Evolutionary conservation across 2,329 filamentous ascomycete genomes (phyloP), one percentile per base, ranked within the genome.

Genomic region (Colletotrichum paranaense): DNA sequence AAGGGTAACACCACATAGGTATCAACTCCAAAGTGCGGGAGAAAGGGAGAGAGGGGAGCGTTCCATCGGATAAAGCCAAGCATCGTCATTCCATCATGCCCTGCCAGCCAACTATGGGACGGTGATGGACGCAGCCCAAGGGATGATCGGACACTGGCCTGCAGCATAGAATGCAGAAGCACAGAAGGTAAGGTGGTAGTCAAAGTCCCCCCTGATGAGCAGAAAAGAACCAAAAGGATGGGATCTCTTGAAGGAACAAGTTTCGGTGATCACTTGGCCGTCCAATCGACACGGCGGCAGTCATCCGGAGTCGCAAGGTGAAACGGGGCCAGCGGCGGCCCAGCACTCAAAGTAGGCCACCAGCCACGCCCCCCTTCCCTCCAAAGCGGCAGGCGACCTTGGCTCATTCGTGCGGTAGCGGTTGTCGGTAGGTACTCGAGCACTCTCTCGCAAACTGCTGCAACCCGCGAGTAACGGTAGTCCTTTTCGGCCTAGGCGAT

Each of bases 291-390:
- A 65, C 56, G 28, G 60, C 42, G 53, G 59, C 59, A 53, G 59
- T 63, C 59, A 60, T 64, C 70, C 66, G 66, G 55, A 63, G 70
- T 73, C 66, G 53, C 70, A 64, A 73, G 49, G 70, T 73, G 70
- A 73, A 73, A 73, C 70, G 14, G 60, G 60, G 32, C 59, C 59
- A 58, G 28, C 26, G 53, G 35, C n/a, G 35, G 63, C 56, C 49
- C 49, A 22, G 49, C 49, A 12, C 16, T n/a, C n/a, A 19, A 53
- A 16, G 19, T 14, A 26, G 28, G 16, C 38, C 38, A 5, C 63
- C 53, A 38, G 32, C 53, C 52, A 55, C 52, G 22, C n/a, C 58
- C 38, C 24, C 6, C 22, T 32, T 42, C 22, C 24, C 35, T 26
- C 8, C 32, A 28, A 16, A 59, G n/a, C 28, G 26, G 12, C 24